phyloP scores from a whole-genome alignment of 495 filamentous ascomycete genomes.

The Choiromyces venosus region DNA sequence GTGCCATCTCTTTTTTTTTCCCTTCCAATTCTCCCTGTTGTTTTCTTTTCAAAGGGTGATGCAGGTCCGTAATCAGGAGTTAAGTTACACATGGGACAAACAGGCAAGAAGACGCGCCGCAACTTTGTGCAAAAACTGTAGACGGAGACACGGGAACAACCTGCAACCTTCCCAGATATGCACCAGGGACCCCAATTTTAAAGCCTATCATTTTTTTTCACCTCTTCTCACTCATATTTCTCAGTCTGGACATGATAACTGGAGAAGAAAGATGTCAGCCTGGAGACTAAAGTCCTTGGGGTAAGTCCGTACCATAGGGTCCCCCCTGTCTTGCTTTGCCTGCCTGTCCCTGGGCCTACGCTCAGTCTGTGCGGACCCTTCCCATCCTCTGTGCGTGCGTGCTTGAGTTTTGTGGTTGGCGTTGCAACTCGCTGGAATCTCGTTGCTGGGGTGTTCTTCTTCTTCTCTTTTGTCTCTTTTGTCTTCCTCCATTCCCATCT shows the following conservation, averaged over 20 bases:
- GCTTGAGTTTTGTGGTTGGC: constrained; percentile 6
- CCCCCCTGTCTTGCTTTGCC: constrained; percentile 30
- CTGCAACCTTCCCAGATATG: constrained; percentile 17
- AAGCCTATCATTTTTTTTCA: constrained; percentile 19
- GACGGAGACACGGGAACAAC: constrained; percentile 19
- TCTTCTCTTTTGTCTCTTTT: constrained; percentile 27
- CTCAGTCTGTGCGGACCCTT: constrained; percentile 30
- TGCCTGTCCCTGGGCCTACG: constrained; percentile 26
- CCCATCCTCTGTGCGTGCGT: constrained; percentile 27
- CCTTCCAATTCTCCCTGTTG: neutral
- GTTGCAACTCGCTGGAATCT: neutral
- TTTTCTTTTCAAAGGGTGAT: neutral
- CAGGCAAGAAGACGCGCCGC: constrained; percentile 9
- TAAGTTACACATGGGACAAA: constrained; percentile 15
- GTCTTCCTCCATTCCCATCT: constrained; percentile 16
- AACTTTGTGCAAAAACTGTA: constrained; percentile 21
- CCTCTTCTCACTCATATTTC: neutral
- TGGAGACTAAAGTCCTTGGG: constrained; percentile 24
- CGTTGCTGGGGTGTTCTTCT: constrained; percentile 27
- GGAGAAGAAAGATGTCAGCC: constrained; percentile 13
- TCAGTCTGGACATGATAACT: neutral
- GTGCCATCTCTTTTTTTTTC: neutral
- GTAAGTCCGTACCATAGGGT: constrained; percentile 25
- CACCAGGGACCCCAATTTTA: constrained; percentile 15
- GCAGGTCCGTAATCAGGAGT: neutral